Conservation (phyloP, 495 filamentous ascomycete species). For the Podospora australis region DNA sequence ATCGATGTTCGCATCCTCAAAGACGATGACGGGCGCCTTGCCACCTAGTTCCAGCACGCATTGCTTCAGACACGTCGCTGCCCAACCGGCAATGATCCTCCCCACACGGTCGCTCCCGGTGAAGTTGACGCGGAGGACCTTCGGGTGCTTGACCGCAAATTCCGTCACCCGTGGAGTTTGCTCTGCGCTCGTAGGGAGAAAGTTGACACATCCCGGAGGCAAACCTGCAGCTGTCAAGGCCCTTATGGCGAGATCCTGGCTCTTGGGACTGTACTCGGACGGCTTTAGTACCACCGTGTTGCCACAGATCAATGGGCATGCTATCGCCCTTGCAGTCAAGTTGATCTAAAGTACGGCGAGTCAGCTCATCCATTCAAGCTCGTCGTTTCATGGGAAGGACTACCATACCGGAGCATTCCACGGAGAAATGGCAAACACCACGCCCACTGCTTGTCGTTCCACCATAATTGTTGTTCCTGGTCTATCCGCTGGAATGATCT, state of each 20-base stretch:
- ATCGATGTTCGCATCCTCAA: constrained; percentile 30
- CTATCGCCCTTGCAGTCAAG: constrained; percentile 53
- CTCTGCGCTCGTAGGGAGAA: constrained; percentile 36
- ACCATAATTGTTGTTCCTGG: constrained; percentile 26
- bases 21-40: constrained; percentile 28
- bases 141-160: constrained; percentile 41
- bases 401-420: constrained; percentile 30
- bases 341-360: constrained; percentile 50
- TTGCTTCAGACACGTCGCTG: constrained; percentile 52
- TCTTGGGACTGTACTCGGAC: constrained; percentile 64
- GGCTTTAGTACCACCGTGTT: constrained; percentile 74
- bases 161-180: constrained; percentile 42
- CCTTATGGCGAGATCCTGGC: constrained; percentile 59
- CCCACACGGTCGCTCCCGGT: constrained; percentile 32
- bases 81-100: constrained; percentile 35
- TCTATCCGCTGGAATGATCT: constrained; percentile 27
- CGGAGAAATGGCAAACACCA: constrained; percentile 31
- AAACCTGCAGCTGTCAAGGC: constrained; percentile 61
- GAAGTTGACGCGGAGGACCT: constrained; percentile 43
- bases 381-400: not conserved
- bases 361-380: constrained; percentile 32
- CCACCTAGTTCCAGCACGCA: constrained; percentile 39
- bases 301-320: constrained; percentile 64
- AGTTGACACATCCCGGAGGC: constrained; percentile 43
- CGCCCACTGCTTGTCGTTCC: constrained; percentile 25